phyloP scores from a whole-genome alignment of 352 stramenopile species.

The Elongisporangium undulatum region DNA sequence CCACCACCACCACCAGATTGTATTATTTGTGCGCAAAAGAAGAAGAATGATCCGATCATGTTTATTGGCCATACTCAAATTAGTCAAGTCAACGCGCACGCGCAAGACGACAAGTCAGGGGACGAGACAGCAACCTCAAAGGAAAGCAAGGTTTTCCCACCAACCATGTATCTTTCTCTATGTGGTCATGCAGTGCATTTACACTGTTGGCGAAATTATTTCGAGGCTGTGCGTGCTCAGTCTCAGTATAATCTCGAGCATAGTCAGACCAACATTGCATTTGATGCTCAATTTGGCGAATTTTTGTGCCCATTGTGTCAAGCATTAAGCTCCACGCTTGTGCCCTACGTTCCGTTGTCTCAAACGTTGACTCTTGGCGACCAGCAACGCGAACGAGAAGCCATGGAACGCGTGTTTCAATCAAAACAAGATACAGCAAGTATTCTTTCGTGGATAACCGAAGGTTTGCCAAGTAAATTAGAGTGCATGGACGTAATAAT shows the following conservation, averaged over 20 bases:
- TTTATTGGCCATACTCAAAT: slow-evolving; percentile 82
- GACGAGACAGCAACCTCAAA: slow-evolving; percentile 12
- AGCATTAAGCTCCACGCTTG: slow-evolving; percentile 86
- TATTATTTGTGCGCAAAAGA: slow-evolving; percentile 84
- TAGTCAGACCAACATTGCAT: slow-evolving; percentile 75
- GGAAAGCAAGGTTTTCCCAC: slow-evolving; percentile 30
- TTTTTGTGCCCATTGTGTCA: slow-evolving; percentile 91
- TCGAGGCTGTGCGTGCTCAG: slow-evolving; percentile 78
- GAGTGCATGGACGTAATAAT: slow-evolving; percentile 18
- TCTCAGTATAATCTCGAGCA: slow-evolving; percentile 67
- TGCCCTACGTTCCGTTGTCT: slow-evolving; percentile 72
- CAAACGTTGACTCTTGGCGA: slow-evolving; percentile 49
- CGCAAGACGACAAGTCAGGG: slow-evolving; percentile 34
- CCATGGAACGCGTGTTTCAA: slow-evolving; percentile 74
- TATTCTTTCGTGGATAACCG: slow-evolving; percentile 56
- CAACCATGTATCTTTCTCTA: slow-evolving; percentile 68
- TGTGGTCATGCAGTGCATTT: slow-evolving; percentile 90
- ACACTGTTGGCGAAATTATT: slow-evolving; percentile 87
- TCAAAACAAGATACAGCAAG: slow-evolving; percentile 63
- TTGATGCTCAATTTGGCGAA: slow-evolving; percentile 82
- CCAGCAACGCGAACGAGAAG: slow-evolving; percentile 46
- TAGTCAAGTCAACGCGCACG: slow-evolving; percentile 52
- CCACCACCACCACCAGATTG: slow-evolving; percentile 66
- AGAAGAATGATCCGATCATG: slow-evolving; percentile 81
- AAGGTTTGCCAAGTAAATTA: slow-evolving; percentile 42